Evolutionary conservation across 208 protist species (phyloP), one percentile per base, ranked within the genome.

Genomic region (Trypanosomatidae sp.): DNA sequence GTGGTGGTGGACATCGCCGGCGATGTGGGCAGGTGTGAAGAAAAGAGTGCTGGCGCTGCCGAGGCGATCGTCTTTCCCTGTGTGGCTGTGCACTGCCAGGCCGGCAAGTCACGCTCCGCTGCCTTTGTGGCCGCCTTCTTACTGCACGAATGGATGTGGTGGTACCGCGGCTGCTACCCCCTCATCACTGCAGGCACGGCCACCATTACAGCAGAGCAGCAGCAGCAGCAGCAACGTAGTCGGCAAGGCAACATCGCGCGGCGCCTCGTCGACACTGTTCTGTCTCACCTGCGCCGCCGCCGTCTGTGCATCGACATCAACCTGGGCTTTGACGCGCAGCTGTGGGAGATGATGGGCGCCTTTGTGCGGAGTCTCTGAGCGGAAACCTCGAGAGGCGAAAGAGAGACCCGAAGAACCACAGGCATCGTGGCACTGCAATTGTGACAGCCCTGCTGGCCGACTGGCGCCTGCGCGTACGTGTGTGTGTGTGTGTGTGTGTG

Each of bases 31-130:
- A 44, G 25, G 44, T 33, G 44, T 39, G 62, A 25, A 13, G 5
- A 17, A 1, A 17, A n/a, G 19, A 1, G 17, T 39, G 22, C 41
- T 47, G 25, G 22, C 36, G n/a, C 36, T 19, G 62, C 60, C 43
- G 25, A 49, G 53, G 13, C 65, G 9, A 17, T 58, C 3, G 25
- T 75, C 56, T 41, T 50, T 46, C 81, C 81, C 22, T 82, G 80
- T 33, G 87, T 87, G 17, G 85, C 88, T 70, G 83, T 91, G 43
- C 83, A 95, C 76, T 95, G 91, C 71, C 66, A 88, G 12, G 91
- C 91, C 15, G 91, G 91, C 39, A 81, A 78, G 19, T 92, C 87
- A 3, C 91, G 91, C 71, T 92, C 87, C 15, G 87, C 79, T 49
- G 82, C 86, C 43, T 66, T 93, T 7, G 79, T 91, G 19, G 82